Base-by-base conservation (phyloP, 805 yeast species). In the Nematodospora valgi region DNA sequence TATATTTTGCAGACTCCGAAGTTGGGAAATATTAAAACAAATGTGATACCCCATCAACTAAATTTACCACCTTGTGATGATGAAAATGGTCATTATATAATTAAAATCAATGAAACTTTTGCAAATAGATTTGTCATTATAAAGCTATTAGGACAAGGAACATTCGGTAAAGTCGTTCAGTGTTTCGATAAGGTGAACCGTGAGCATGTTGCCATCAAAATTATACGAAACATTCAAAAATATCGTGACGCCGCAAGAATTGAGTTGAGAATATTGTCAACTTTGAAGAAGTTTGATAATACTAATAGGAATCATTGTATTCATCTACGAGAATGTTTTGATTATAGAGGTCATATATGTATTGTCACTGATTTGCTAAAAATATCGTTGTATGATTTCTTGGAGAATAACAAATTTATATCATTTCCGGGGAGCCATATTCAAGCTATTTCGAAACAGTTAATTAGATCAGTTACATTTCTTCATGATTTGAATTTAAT, bases 351-450 rank as follows among this genome's bases (percentile, higher is more conserved):
- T 53, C 99, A 93, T 60, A 87, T 93, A 28, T 89, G 97, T 64
- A 78, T 93, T 37, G 94, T 93, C 2, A 89, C 97, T 1, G 95
- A 89, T 49, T 66, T 91, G 31, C 69, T 86, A 41, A 88, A 88
- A 46, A 82, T 82, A 35, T 83, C 95, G 4, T 73, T 93, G 4
- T 93, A 83, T 59, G 98, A 93, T 59, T 93, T 91, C 47, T 69
- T 88, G 74, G 89, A 88, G 45, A 71, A 76, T 30, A 93, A 91
- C 59, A 76, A 76, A 38, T 86, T 85, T 52, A 73, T 81, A 26
- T 86, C 96, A n/a, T 93, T 89, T 58, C 97, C 98, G 0, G 95
- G 96, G 0, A 75, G 85, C 5, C 99, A 93, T 47, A 82, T 91
- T 24, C 96, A 86, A 62, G 84, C 87, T 2, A 80, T 93, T 40